Evolutionary conservation across 2,329 filamentous ascomycete genomes (phyloP).

Genomic region (Orbilia brochopaga): DNA sequence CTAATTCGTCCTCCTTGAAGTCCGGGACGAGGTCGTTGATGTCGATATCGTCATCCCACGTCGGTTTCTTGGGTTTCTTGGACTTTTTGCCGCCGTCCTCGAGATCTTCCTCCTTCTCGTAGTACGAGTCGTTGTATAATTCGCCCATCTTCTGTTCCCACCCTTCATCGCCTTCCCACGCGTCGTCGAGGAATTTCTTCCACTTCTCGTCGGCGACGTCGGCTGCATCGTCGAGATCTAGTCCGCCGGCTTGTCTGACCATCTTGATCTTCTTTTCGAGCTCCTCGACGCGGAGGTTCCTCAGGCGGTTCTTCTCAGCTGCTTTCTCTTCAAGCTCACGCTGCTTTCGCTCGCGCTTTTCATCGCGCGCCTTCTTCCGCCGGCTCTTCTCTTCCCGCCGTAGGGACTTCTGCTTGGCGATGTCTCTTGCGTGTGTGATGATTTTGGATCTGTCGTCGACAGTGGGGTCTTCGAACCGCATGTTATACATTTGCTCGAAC

Average conservation of each 20-base stretch:
- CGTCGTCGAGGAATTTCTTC: conserved; percentile 80
- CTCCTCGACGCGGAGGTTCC: conserved; percentile 88
- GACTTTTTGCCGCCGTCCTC: conserved; percentile 66
- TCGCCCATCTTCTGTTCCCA: conserved; percentile 92
- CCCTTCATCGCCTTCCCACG: conserved; percentile 78
- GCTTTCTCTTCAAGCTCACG: conserved; percentile 76
- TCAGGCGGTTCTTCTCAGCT: conserved; percentile 80
- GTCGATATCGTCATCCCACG: conserved; percentile 96
- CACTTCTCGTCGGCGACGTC: conserved; percentile 68
- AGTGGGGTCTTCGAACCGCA: conserved; percentile 90
- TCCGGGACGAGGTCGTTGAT: conserved; percentile 90
- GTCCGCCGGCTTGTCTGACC: conserved; percentile 86
- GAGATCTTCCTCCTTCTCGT: conserved; percentile 69
- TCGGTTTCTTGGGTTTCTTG: conserved; percentile 76
- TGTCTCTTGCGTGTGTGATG: conserved; percentile 78
- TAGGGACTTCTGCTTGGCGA: conserved; percentile 80
- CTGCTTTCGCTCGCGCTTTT: conserved; percentile 77
- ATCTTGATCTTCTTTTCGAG: conserved; percentile 83
- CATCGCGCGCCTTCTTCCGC: conserved; percentile 78
- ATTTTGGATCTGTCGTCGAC: conserved; percentile 64
- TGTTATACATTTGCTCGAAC: conserved; percentile 89
- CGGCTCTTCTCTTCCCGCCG: conserved; percentile 80
- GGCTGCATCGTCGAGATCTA: conserved; percentile 57
- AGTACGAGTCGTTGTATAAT: conserved; percentile 89
- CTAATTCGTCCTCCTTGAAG: conserved; percentile 70